A percentile compares a stretch with the other conserved stretches of the same genome.
phyloP scores from a whole-genome alignment of 768 basidiomycete genomes.

The Auricularia heimuer region DNA sequence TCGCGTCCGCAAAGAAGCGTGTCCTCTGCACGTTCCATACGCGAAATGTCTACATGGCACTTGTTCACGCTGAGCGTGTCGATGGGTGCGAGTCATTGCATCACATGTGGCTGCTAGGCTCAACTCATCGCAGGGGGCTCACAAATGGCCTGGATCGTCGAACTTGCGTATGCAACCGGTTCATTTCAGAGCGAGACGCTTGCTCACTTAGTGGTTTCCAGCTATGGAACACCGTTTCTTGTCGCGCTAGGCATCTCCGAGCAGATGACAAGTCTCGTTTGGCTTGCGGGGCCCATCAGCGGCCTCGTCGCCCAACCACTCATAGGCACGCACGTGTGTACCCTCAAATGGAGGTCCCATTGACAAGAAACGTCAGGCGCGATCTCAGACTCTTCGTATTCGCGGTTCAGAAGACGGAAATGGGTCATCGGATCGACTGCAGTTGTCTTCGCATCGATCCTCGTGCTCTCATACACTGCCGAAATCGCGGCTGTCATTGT shows the following conservation, averaged over 20 bases:
- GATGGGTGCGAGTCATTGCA: slow-evolving; percentile 39
- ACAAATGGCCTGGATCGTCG: slow-evolving; percentile 93
- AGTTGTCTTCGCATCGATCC: slow-evolving; percentile 67
- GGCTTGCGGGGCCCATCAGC: slow-evolving; percentile 91
- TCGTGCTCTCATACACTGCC: slow-evolving; percentile 76
- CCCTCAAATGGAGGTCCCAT: slow-evolving; percentile 3
- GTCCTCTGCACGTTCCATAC: neutral
- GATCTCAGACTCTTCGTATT: slow-evolving; percentile 87
- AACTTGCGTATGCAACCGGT: slow-evolving; percentile 61
- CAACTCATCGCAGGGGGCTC: slow-evolving; percentile 42
- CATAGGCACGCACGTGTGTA: slow-evolving; percentile 51
- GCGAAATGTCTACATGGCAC: slow-evolving; percentile 44
- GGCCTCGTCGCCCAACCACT: slow-evolving; percentile 95
- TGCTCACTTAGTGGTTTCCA: slow-evolving; percentile 22
- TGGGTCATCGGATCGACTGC: slow-evolving; percentile 88
- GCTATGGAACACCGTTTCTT: slow-evolving; percentile 93
- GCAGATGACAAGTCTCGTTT: slow-evolving; percentile 86
- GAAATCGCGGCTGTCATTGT: slow-evolving; percentile 65
- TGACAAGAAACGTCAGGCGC: slow-evolving; percentile 46
- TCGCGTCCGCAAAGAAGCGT: slow-evolving; percentile 5
- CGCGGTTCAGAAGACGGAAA: slow-evolving; percentile 81
- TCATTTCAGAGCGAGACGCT: neutral
- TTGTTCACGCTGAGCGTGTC: slow-evolving; percentile 78
- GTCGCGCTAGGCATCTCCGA: slow-evolving; percentile 73
- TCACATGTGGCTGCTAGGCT: neutral